These are phyloP conservation scores for Bacidia gigantensis DNA, from an alignment of 495 filamentous ascomycete genomes.

Conservation along the genomic window DNA sequence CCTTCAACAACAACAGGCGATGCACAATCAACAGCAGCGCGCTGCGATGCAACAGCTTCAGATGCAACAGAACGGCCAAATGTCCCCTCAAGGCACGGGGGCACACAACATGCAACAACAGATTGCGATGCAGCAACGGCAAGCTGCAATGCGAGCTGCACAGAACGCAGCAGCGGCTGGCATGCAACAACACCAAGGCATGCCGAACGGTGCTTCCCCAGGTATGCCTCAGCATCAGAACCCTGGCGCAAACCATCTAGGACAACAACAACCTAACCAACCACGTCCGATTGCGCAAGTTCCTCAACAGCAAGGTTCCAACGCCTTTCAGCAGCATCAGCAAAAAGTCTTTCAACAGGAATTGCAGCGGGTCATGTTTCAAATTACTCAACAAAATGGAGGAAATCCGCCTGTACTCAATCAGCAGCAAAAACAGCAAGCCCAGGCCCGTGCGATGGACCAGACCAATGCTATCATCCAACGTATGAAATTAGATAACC, in stretches of 20 bases:
- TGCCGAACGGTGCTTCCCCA: constrained; percentile 9
- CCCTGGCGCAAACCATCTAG: neutral
- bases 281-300: constrained; percentile 2
- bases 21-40: constrained; percentile 21
- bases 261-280: neutral
- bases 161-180: neutral
- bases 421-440: constrained; percentile 17
- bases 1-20: constrained; percentile 22
- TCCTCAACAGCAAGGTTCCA: constrained; percentile 19
- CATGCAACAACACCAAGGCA: neutral
- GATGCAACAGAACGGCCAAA: constrained; percentile 19
- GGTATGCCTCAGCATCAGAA: constrained; percentile 1
- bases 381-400: neutral
- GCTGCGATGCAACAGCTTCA: constrained; percentile 23
- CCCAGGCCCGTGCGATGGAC: constrained; percentile 21
- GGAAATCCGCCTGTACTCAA: constrained; percentile 3
- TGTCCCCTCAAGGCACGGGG: constrained; percentile 26
- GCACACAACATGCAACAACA: constrained; percentile 21
- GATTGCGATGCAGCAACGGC: constrained; percentile 22
- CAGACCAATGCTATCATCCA: neutral
- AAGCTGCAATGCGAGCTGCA: constrained; percentile 7
- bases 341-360: neutral
- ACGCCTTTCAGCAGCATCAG: constrained; percentile 10
- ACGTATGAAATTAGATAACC: neutral
- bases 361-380: neutral